These are phyloP conservation scores for Neolentinus lepideus DNA, from an alignment of 1,284 basidiomycete species.

Conservation along the genomic window DNA sequence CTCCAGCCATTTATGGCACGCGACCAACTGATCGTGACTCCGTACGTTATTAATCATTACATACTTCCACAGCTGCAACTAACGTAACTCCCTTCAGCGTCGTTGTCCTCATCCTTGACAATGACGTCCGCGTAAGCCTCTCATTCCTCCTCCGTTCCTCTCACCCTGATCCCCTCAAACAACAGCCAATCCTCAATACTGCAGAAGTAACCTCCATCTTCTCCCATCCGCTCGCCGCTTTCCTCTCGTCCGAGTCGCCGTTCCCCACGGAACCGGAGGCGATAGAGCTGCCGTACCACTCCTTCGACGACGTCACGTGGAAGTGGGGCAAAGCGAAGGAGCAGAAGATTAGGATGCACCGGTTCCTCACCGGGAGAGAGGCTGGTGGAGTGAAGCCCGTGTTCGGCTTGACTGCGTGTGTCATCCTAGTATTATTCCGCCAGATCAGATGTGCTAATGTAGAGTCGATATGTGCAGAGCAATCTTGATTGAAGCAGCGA, in stretches of 20 bases:
- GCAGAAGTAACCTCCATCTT: conserved; percentile 76
- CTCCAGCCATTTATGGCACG: conserved; percentile 73
- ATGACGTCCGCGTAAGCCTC: conserved; percentile 45
- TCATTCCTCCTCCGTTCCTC: not conserved
- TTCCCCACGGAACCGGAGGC: conserved; percentile 50
- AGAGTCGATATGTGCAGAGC: conserved; percentile 47
- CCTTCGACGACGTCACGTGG: conserved; percentile 48
- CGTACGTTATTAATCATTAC: conserved; percentile 39
- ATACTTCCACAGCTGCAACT: conserved; percentile 1
- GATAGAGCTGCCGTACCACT: conserved; percentile 59
- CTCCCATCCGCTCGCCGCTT: conserved; percentile 72
- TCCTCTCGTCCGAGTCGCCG: conserved; percentile 59
- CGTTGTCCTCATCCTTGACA: conserved; percentile 75
- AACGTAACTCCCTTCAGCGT: conserved; percentile 39
- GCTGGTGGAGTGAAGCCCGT: conserved; percentile 77
- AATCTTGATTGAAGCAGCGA: conserved; percentile 66
- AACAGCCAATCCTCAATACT: conserved; percentile 70
- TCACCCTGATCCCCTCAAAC: conserved; percentile 2
- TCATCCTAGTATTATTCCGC: conserved; percentile 12
- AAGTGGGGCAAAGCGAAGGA: not conserved
- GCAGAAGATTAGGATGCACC: conserved; percentile 49
- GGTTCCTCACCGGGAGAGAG: conserved; percentile 78
- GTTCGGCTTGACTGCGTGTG: conserved; percentile 76
- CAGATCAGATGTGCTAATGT: too few species aligned
- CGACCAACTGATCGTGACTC: conserved; percentile 69